Percentiles rank a stretch among this genome's conserved stretches.
These are phyloP conservation scores for Onygena corvina DNA, from an alignment of 2,329 filamentous ascomycete species.

Conservation along the genomic window DNA sequence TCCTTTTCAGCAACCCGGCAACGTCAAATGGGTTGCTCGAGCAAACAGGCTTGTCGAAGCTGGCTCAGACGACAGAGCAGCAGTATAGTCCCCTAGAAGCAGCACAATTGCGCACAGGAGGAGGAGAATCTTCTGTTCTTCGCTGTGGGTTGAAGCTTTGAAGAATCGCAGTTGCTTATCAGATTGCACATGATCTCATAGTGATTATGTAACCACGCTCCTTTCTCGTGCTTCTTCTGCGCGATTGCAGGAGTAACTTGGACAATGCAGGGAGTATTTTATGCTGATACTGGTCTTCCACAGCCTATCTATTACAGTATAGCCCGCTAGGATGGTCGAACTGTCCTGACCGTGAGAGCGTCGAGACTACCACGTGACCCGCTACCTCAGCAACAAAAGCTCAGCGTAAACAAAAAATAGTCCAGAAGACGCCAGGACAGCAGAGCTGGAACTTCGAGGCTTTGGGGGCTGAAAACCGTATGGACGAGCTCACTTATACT, in stretches of 20 bases:
- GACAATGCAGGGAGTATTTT: too few relatives aligned
- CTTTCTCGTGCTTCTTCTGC: too few relatives aligned
- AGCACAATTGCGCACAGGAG: background rate
- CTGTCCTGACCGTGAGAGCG: too few relatives aligned
- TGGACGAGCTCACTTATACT: too few relatives aligned
- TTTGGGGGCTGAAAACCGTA: background rate
- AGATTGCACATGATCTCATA: conserved; percentile 3
- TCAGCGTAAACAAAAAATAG: background rate
- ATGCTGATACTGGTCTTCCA: too few relatives aligned
- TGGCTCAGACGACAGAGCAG: too few relatives aligned
- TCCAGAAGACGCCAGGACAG: background rate
- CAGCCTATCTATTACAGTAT: too few relatives aligned
- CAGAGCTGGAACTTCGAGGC: background rate
- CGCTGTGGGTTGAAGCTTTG: background rate
- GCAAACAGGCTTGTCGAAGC: background rate
- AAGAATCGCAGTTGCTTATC: background rate
- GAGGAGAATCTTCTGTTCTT: background rate
- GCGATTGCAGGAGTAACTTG: too few relatives aligned
- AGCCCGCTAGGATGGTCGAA: too few relatives aligned
- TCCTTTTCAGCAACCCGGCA: background rate
- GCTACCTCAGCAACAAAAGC: background rate
- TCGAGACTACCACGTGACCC: too few relatives aligned
- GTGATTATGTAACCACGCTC: background rate
- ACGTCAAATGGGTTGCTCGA: background rate
- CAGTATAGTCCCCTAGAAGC: background rate